Base-by-base conservation (phyloP, 805 yeast genomes). In the Diddensiella transvaalensis region DNA sequence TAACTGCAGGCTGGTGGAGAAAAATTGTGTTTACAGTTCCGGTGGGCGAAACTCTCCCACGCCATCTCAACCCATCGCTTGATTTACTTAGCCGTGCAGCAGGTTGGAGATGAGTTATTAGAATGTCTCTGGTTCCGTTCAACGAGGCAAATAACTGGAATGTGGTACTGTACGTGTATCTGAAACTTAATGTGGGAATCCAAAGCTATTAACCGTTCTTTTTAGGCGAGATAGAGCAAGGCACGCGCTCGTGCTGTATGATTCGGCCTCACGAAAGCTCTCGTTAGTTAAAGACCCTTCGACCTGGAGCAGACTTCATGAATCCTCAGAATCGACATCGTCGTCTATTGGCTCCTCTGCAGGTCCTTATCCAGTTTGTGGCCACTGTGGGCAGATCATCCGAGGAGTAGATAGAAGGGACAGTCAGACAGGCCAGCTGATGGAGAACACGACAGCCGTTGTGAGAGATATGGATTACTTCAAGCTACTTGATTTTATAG, bases 171-270 rank as follows among this genome's bases (percentile, higher is more conserved):
- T 52, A 45, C 19, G 58, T n/a, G 17, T 13, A 13, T 17, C 15
- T 5, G 8, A 11, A 19, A n/a, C 17, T 4, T n/a, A 22, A n/a
- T 37, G 26, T 13, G 17, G 13, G 8, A n/a, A 11, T 8, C 18
- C 18, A 17, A 23, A 24, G 3, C 4, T 18, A 26, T 22, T 26
- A 4, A 33, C 18, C 22, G 30, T 23, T 15, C 23, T 19, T 4
- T 18, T 15, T 18, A 49, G 52, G 19, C 53, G 51, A 6, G 56
- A 55, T 40, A 23, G 36, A 17, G 11, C 48, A 8, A 21, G 51
- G 22, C 47, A 47, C 6, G 56, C 59, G 6, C 39, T 56, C 19
- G 59, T 56, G 3, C 29, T 56, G 36, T 55, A 47, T 26, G 53
- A 56, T 40, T 18, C 39, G 32, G 13, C 30, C 3, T 50, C 59